phyloP scores from a whole-genome alignment of 352 stramenopile species.

The Phytophthora pinifolia region DNA sequence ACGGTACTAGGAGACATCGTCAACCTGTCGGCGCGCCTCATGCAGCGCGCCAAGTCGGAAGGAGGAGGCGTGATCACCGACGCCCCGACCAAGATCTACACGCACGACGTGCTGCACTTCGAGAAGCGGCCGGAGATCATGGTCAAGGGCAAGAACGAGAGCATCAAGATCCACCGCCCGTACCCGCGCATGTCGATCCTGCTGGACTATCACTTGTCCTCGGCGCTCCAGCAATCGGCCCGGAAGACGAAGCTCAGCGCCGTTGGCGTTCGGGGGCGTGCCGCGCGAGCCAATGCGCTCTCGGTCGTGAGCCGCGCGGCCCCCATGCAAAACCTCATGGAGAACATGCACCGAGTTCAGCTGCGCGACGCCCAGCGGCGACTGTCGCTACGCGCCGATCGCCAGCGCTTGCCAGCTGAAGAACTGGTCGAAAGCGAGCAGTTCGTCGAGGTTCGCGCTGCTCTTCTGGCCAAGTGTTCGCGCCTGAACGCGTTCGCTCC shows the following conservation, averaged over 20 bases:
- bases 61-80: conserved; percentile 89
- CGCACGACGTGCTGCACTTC: conserved; percentile 89
- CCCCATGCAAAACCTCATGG: conserved; percentile 78
- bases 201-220: conserved; percentile 69
- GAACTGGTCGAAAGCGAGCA: conserved; percentile 68
- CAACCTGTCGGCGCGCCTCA: conserved; percentile 92
- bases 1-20: conserved; percentile 93
- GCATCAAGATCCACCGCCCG: conserved; percentile 86
- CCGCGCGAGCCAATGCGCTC: conserved; percentile 22
- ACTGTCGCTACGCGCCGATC: conserved; percentile 53
- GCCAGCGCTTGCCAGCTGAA: conserved; percentile 38
- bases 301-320: conserved; percentile 36
- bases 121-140: conserved; percentile 85
- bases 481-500: conserved; percentile 64
- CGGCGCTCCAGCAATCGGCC: conserved; percentile 18
- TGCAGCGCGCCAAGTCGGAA: conserved; percentile 89
- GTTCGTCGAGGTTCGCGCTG: conserved; percentile 48
- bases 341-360: conserved; percentile 87
- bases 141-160: conserved; percentile 93
- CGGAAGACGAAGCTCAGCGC: conserved; percentile 14
- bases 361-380: conserved; percentile 75
- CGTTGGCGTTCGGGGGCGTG: conserved; percentile 22
- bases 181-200: conserved; percentile 88
- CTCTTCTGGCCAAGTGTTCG: conserved; percentile 67
- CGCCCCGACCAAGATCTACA: conserved; percentile 79